These are phyloP conservation scores for Mallotus repandus DNA, from an alignment of 441 rosid species.

Conservation along the genomic window DNA sequence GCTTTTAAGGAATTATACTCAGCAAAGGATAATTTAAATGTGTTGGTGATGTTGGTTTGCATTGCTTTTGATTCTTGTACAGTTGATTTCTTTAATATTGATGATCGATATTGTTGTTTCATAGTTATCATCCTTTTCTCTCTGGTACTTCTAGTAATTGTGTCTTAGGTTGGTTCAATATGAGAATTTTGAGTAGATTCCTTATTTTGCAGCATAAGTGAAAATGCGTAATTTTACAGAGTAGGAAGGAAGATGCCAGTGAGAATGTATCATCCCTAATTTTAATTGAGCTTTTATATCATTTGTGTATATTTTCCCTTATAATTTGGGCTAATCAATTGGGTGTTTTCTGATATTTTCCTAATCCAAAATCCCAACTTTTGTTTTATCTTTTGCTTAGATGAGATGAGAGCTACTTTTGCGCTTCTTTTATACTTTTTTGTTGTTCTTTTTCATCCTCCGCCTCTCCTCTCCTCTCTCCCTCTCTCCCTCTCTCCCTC, in stretches of 20 bases:
- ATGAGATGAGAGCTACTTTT: no score
- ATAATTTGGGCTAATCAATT: no score
- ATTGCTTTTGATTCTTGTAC: constrained; percentile 17
- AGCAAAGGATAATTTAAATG: constrained; percentile 25
- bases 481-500: no score
- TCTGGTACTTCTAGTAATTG: constrained; percentile 16
- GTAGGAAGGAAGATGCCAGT: constrained; percentile 20
- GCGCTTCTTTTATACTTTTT: no score
- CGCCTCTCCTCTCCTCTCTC: no score
- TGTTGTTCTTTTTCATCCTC: no score
- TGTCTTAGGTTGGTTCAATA: constrained; percentile 16
- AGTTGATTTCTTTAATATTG: constrained; percentile 28
- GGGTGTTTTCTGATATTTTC: no score
- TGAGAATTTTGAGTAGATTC: constrained; percentile 16
- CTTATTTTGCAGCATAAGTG: constrained; percentile 17
- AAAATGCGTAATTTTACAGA: constrained; percentile 33
- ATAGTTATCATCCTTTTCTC: background rate
- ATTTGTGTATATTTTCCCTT: no score
- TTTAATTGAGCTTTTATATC: constrained; percentile 19
- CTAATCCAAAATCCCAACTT: no score
- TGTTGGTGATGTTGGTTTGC: constrained; percentile 31
- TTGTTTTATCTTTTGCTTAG: no score
- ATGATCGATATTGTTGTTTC: constrained; percentile 21
- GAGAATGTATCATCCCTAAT: constrained; percentile 8
- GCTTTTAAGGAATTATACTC: constrained; percentile 15